Conservation (phyloP, 768 basidiomycete species). For the Pleurotus eryngii region DNA sequence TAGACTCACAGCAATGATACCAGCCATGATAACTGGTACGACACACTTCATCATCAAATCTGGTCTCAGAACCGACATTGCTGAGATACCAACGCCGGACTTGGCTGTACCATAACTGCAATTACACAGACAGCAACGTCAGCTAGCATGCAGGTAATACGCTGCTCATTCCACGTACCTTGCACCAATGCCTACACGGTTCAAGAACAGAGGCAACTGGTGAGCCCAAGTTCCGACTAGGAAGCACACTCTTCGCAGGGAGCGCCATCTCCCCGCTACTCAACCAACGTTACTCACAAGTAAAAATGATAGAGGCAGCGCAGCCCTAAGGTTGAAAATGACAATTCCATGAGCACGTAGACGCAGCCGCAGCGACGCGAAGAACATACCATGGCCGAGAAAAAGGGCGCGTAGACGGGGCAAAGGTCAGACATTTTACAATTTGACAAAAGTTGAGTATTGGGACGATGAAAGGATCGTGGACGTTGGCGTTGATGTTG, state of each 20-base stretch:
- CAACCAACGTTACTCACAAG: constrained; percentile 59
- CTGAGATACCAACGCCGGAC: constrained; percentile 95
- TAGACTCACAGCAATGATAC: constrained; percentile 94
- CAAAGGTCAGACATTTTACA: constrained; percentile 72
- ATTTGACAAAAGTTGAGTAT: constrained; percentile 4
- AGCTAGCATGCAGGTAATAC: constrained; percentile 3
- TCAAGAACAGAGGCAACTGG: not conserved
- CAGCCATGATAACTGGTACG: constrained; percentile 98
- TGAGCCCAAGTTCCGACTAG: not conserved
- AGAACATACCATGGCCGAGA: constrained; percentile 84
- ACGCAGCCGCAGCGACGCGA: constrained; percentile 6
- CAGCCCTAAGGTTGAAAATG: constrained; percentile 62
- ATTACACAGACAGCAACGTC: constrained; percentile 11
- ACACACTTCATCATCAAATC: constrained; percentile 98
- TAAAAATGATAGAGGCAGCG: constrained; percentile 96
- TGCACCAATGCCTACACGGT: constrained; percentile 69
- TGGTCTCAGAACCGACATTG: constrained; percentile 96
- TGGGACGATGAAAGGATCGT: constrained; percentile 11
- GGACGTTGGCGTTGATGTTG: constrained; percentile 3
- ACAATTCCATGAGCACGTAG: constrained; percentile 2
- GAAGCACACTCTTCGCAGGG: not conserved
- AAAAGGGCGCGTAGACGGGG: constrained; percentile 97
- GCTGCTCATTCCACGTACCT: constrained; percentile 46
- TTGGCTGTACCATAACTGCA: constrained; percentile 97
- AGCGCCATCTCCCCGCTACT: not conserved